Evolutionary conservation across 2,329 filamentous ascomycete species (phyloP).

Genomic region (Aspergillus nomiae): DNA sequence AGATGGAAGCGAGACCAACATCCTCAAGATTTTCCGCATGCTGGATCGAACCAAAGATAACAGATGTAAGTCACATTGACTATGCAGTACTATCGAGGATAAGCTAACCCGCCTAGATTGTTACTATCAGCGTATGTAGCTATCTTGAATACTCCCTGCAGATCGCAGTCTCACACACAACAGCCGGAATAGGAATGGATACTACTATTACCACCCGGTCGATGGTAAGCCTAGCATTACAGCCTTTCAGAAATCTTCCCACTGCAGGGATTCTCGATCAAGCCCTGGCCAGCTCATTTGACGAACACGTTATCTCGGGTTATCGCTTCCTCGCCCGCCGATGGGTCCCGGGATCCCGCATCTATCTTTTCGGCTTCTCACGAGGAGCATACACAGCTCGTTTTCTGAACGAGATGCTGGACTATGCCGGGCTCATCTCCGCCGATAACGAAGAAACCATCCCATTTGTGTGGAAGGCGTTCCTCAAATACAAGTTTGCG

Average conservation of each 20-base stretch:
- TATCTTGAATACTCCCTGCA: background rate
- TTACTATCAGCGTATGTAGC: slow-evolving; percentile 25
- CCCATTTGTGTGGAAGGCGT: slow-evolving; percentile 21
- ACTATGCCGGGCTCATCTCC: slow-evolving; percentile 21
- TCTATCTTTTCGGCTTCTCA: slow-evolving; percentile 29
- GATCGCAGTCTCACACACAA: background rate
- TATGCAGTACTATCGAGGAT: background rate
- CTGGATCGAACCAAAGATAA: slow-evolving; percentile 32
- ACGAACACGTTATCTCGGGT: slow-evolving; percentile 22
- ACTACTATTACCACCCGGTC: slow-evolving; percentile 15
- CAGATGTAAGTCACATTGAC: slow-evolving; percentile 13
- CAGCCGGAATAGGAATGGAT: slow-evolving; percentile 24
- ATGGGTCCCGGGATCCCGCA: slow-evolving; percentile 16
- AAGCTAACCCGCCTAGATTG: slow-evolving; percentile 10
- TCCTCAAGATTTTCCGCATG: slow-evolving; percentile 46
- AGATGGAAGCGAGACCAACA: slow-evolving; percentile 45
- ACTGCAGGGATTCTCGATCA: slow-evolving; percentile 15
- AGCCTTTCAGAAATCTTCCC: slow-evolving; percentile 12
- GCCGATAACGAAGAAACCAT: slow-evolving; percentile 26
- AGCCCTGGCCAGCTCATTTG: slow-evolving; percentile 20
- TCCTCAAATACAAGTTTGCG: slow-evolving; percentile 18
- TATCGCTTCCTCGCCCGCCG: slow-evolving; percentile 24
- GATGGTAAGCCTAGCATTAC: slow-evolving; percentile 14
- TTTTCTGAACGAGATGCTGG: slow-evolving; percentile 26
- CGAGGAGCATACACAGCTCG: slow-evolving; percentile 29